Base-by-base conservation (phyloP, 495 filamentous ascomycete species). In the Trichoderma parareesei region DNA sequence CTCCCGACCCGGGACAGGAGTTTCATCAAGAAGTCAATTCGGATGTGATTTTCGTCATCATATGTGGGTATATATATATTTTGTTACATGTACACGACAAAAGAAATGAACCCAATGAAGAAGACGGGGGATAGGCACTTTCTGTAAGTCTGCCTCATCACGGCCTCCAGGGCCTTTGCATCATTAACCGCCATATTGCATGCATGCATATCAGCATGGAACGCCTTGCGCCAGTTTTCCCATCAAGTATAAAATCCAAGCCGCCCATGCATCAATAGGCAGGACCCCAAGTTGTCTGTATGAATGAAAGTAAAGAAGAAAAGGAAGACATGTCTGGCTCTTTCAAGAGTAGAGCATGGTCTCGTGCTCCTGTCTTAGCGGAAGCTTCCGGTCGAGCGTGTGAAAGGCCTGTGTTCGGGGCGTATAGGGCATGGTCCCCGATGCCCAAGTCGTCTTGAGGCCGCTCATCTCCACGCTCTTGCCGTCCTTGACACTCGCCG, bases 391-490 rank as follows among this genome's bases (percentile, higher is more conserved):
- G 35, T 84, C 81, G 40, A 85, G 72, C 4, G 79, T 78, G 61
- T 85, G 78, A 68, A 84, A 85, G 16, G 82, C 82, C 68, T 79
- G 77, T 27, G 82, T 85, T 48, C 82, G 68, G 8, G 82, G 82
- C 16, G 82, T 85, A 61, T 75, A 85, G 2, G 81, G 80, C 55
- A 74, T 38, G 18, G 66, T 61, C 14, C 67, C 64, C n/a, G 44
- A 61, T 33, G 64, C 62, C 37, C 60, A 57, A 8, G 49, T 69
- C 27, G 69, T 2, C 74, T 74, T 20, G 16, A 76, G 70, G 33
- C 72, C 68, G 43, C 77, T 75, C 80, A 82, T 80, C 70, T 83
- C 80, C 70, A 69, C 76, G 49, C 69, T 43, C 68, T 75, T 74
- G 37, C 61, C 38, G 2, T 65, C 42, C 8, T 35, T 20, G 41